phyloP scores from a whole-genome alignment of 768 basidiomycete species.

The Cytidiella melzeri region DNA sequence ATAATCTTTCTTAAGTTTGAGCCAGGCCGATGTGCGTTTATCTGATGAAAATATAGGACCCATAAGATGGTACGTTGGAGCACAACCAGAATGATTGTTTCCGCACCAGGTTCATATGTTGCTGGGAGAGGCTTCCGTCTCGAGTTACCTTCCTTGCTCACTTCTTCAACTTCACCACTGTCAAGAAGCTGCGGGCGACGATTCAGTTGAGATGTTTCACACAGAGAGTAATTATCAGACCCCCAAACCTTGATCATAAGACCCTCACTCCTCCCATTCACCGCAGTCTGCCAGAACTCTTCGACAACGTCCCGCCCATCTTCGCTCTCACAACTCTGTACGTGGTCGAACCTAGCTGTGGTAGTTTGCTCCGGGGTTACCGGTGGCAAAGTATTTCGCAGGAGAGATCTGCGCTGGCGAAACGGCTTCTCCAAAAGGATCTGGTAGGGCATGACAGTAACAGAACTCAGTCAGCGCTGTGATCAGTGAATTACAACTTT shows the following conservation, averaged over 20 bases:
- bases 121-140: conserved; percentile 69
- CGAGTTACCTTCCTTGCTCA: conserved; percentile 28
- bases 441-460: conserved; percentile 32
- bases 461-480: too few relatives aligned
- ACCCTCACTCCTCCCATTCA: conserved; percentile 82
- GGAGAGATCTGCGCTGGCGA: conserved; percentile 58
- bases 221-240: not conserved
- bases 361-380: conserved; percentile 36
- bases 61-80: not conserved
- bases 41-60: conserved; percentile 35
- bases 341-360: conserved; percentile 64
- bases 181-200: conserved; percentile 53
- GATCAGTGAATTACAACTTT: too few relatives aligned
- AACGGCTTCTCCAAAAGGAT: conserved; percentile 63
- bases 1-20: conserved; percentile 93
- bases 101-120: conserved; percentile 72
- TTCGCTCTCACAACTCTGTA: conserved; percentile 63
- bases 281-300: conserved; percentile 69
- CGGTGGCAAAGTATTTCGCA: conserved; percentile 59
- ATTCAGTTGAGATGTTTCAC: conserved; percentile 3
- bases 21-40: conserved; percentile 80
- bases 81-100: conserved; percentile 1
- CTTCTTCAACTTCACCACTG: conserved; percentile 36
- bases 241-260: conserved; percentile 79
- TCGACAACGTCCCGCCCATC: conserved; percentile 57